Conservation (phyloP, 306 rosid species). For the Acacia confusa region DNA sequence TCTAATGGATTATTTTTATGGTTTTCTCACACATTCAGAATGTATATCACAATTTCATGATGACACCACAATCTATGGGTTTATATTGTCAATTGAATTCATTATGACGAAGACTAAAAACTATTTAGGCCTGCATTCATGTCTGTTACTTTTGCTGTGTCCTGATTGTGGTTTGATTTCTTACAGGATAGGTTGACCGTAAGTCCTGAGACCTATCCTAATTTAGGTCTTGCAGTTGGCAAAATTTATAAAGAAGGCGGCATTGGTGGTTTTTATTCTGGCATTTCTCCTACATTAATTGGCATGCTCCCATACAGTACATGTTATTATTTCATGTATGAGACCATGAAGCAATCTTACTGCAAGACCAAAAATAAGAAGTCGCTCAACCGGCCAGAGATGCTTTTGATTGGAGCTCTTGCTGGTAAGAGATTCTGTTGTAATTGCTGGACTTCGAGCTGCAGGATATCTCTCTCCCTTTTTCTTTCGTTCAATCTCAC, state of each 20-base stretch:
- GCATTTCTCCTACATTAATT: conserved; percentile 80
- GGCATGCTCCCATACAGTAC: conserved; percentile 99
- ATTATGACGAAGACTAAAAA: neutral
- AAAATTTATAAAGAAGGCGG: conserved; percentile 90
- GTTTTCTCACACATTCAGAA: neutral
- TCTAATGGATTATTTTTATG: neutral
- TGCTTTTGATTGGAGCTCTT: conserved; percentile 87
- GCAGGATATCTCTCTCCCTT: conserved; percentile 5
- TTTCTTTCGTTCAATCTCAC: neutral
- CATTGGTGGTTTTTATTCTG: conserved; percentile 81
- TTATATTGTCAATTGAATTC: conserved; percentile 1
- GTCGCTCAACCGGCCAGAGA: conserved; percentile 77
- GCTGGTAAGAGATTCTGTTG: conserved; percentile 57
- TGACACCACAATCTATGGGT: neutral
- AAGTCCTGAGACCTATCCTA: conserved; percentile 86
- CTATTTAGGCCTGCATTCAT: conserved; percentile 1
- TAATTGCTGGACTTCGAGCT: conserved; percentile 5
- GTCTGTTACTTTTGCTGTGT: conserved; percentile 9
- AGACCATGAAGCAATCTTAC: conserved; percentile 78
- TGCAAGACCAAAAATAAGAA: conserved; percentile 67
- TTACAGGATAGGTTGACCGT: conserved; percentile 88
- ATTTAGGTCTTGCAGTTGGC: conserved; percentile 67
- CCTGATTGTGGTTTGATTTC: conserved; percentile 34
- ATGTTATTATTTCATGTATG: conserved; percentile 94
- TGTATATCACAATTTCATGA: neutral